Evolutionary conservation across 1,284 basidiomycete species (phyloP), one percentile per base, ranked within the genome.

Genomic region (Kalmanozyma brasiliensis): DNA sequence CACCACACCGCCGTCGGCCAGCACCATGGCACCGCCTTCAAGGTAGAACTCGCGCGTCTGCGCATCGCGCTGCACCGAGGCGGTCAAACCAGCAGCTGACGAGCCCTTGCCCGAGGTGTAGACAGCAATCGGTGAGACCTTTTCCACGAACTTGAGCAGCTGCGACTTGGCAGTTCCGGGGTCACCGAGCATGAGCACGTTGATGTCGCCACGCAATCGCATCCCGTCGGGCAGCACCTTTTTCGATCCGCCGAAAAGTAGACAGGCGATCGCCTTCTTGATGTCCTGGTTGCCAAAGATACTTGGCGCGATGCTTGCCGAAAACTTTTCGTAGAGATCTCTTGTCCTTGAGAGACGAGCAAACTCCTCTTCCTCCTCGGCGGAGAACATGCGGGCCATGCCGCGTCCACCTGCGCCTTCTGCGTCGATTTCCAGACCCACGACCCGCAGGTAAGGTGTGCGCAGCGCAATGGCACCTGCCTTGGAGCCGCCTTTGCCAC

Each of bases 71-170:
- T 98, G 96, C 3, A 99, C 96, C 0, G 93, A 94, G 11, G 96
- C 96, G 0, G 96, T 99, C 72, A 99, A 84, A 91, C 95, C 95
- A 38, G 95, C 95, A 8, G 96, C 95, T 83, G 92, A 95, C 8
- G 93, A 94, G 52, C 95, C 96, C 82, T 98, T 98, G 5, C 95
- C 96, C 11, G 94, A 96, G 0, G 95, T 98, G 82, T 98, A 98
- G 1, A 98, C 96, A 0, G 94, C 91, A 67, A 98, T 94, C 0
- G 96, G 95, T 1, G 95, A 93, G 46, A 91, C 93, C 86, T 98
- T 98, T 82, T 98, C 96, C 9, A 98, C 96, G 74, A 98, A 98
- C 82, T 98, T 98, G 67, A 98, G 88, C 69, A 98, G 84, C 79
- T 98, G 95, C 84, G 91, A 93, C 83, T 98, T 98, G 49, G 95